These are phyloP conservation scores for Cylindrodendrum hubeiense DNA, from an alignment of 2,329 filamentous ascomycete genomes.

Conservation along the genomic window DNA sequence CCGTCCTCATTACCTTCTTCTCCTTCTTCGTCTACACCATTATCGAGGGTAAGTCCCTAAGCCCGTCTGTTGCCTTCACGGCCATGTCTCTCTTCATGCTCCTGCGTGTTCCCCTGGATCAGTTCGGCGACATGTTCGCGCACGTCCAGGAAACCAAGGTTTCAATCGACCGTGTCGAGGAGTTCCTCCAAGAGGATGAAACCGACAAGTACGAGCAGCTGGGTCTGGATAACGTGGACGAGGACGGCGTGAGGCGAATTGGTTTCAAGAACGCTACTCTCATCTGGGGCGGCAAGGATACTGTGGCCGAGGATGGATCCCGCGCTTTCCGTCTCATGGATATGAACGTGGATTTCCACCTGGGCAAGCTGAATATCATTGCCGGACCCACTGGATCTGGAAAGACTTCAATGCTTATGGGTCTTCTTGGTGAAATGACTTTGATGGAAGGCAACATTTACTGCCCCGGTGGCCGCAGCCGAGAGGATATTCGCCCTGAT, in stretches of 20 bases:
- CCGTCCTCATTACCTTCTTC: conserved; percentile 94
- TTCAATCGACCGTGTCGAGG: conserved; percentile 95
- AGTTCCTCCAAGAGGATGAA: conserved; percentile 93
- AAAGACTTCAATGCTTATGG: conserved; percentile 97
- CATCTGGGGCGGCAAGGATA: conserved; percentile 83
- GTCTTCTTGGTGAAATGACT: conserved; percentile 95
- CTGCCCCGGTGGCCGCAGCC: conserved; percentile 85
- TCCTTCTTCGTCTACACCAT: conserved; percentile 95
- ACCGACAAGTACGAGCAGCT: conserved; percentile 96
- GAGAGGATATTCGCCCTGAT: conserved; percentile 86
- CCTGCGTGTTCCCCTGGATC: conserved; percentile 91
- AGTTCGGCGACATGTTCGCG: conserved; percentile 98
- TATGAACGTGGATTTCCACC: conserved; percentile 83
- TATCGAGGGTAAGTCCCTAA: conserved; percentile 87
- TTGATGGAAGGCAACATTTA: conserved; percentile 83
- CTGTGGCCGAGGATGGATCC: conserved; percentile 72
- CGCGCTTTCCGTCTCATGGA: conserved; percentile 87
- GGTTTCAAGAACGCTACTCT: conserved; percentile 89
- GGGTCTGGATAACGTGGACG: conserved; percentile 75
- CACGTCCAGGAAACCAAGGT: conserved; percentile 98
- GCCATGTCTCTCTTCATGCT: conserved; percentile 96
- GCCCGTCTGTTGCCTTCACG: conserved; percentile 95
- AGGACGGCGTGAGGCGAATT: conserved; percentile 79
- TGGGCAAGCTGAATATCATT: conserved; percentile 92
- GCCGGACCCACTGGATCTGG: conserved; percentile 94